Conservation (phyloP, 2,329 filamentous ascomycete genomes). For the Balansia obtecta region DNA sequence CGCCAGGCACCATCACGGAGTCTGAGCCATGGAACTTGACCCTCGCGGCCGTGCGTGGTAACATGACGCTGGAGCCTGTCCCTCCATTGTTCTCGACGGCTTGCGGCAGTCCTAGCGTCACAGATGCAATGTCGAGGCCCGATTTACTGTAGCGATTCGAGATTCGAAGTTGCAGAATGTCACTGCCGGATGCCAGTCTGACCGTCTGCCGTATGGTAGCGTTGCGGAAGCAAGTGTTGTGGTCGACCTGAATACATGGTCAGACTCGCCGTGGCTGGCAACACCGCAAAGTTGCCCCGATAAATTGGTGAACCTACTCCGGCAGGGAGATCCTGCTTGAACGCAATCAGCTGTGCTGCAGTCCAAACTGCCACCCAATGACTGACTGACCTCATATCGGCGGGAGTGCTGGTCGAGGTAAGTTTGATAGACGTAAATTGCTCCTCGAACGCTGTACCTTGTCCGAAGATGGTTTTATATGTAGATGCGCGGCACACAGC, state of each 20-base stretch:
- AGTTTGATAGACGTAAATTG: too few species aligned
- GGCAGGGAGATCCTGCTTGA: background rate
- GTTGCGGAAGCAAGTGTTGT: background rate
- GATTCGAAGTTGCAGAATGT: background rate
- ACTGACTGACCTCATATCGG: background rate
- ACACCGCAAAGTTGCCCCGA: background rate
- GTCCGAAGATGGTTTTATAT: too few species aligned
- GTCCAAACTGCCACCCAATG: background rate
- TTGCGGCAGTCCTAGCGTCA: background rate
- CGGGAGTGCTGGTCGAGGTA: background rate
- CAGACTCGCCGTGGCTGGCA: background rate
- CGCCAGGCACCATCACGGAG: background rate
- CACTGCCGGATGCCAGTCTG: background rate
- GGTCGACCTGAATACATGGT: background rate
- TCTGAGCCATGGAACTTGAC: background rate
- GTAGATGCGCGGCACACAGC: too few species aligned
- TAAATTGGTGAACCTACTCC: background rate
- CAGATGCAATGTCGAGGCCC: background rate
- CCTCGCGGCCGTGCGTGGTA: background rate
- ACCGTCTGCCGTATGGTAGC: background rate
- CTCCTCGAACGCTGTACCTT: too few species aligned
- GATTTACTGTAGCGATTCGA: background rate
- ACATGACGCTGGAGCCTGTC: background rate
- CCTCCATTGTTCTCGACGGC: background rate
- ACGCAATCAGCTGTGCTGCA: background rate